Percentiles rank a stretch among this genome's conserved stretches.
These are phyloP conservation scores for Sicyos edulis DNA, from an alignment of 306 rosid genomes.

Conservation along the genomic window DNA sequence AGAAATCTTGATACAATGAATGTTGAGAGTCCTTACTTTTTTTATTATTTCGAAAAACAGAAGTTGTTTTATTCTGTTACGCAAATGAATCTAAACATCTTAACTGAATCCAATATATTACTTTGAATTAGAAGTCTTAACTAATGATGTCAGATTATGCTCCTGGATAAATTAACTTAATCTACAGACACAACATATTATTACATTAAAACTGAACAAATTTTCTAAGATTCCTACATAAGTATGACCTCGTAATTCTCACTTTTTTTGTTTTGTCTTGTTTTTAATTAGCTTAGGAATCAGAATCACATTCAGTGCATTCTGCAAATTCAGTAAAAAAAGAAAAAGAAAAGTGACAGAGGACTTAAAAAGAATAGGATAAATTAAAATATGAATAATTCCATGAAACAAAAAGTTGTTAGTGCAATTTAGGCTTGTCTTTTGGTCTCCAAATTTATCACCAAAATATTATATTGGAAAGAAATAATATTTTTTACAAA, in stretches of 20 bases:
- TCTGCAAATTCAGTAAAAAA: constrained; percentile 12
- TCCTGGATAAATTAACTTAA: constrained; percentile 5
- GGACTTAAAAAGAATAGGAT: not conserved
- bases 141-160: constrained; percentile 27
- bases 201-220: constrained; percentile 21
- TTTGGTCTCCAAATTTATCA: not conserved
- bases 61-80: constrained; percentile 21
- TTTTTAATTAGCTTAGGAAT: not conserved
- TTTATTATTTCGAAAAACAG: not conserved
- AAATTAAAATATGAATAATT: constrained; percentile 4
- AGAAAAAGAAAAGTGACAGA: not conserved
- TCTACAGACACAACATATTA: not conserved
- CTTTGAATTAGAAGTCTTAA: not conserved
- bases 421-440: constrained; percentile 14
- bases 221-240: constrained; percentile 21
- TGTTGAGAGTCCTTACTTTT: too few species aligned
- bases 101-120: not conserved
- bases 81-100: constrained; percentile 17
- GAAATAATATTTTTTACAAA: constrained; percentile 20
- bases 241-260: not conserved
- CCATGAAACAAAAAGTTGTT: too few species aligned
- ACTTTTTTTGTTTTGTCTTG: too few species aligned
- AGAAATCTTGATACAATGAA: not conserved
- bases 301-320: constrained; percentile 24
- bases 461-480: not conserved